phyloP scores from a whole-genome alignment of 1,284 basidiomycete species.

The Neonothopanus nambi region DNA sequence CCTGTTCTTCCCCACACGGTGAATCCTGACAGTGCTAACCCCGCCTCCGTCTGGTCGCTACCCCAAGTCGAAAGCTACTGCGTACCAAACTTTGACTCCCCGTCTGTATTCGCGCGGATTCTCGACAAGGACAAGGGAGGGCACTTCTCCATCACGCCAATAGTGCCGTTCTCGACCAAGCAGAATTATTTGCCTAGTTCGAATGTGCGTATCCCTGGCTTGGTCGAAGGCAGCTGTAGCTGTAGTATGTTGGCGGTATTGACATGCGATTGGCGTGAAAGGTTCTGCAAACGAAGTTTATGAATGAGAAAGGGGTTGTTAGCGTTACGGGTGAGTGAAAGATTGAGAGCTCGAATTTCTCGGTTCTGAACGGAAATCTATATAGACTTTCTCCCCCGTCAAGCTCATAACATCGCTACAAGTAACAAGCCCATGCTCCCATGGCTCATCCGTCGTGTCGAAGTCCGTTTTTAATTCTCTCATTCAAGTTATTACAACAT shows the following conservation, averaged over 20 bases:
- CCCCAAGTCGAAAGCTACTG: conserved; percentile 84
- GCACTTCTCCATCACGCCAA: conserved; percentile 85
- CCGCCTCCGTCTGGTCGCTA: not conserved
- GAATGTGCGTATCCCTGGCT: conserved; percentile 53
- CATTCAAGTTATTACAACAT: not conserved
- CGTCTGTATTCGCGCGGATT: conserved; percentile 86
- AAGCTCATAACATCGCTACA: conserved; percentile 36
- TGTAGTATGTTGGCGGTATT: not conserved
- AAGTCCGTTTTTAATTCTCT: conserved; percentile 40
- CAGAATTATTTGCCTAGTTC: conserved; percentile 88
- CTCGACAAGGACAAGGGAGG: conserved; percentile 91
- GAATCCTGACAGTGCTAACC: not conserved
- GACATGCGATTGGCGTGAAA: conserved; percentile 23
- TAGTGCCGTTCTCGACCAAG: conserved; percentile 67
- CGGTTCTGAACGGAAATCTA: no score
- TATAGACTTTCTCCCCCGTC: conserved; percentile 77
- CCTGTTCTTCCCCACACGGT: not conserved
- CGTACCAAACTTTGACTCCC: conserved; percentile 91
- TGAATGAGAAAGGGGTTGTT: conserved; percentile 80
- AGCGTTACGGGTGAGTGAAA: conserved; percentile 63
- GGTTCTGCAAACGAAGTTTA: conserved; percentile 84
- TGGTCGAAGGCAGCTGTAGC: not conserved
- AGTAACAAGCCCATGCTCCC: conserved; percentile 68
- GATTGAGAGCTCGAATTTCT: no score
- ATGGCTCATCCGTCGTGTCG: conserved; percentile 87